Evolutionary conservation across 129 eudicot species (phyloP), one percentile per base, ranked within the genome.

Genomic region (Gnaphalium uliginosum): DNA sequence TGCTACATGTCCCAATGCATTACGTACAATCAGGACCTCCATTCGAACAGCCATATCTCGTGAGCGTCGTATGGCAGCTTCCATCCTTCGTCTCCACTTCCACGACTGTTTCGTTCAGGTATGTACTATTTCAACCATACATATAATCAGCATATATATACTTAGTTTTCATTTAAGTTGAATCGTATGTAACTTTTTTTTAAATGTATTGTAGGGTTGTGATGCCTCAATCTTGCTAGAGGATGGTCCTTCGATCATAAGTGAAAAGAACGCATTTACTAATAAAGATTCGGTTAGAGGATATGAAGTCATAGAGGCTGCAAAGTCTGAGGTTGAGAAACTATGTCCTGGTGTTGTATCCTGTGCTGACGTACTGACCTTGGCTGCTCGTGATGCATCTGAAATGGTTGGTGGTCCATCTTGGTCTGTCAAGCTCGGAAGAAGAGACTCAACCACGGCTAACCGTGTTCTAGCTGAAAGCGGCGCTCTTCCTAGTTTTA

Each of bases 341-440:
- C 66, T 56, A 48, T 89, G 96, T 61, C 96, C 91, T 6, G 78
- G 57, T 22, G 78, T 80, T 50, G 92, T 89, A 30, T 89, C 96
- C 0, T 89, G 96, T 75, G 83, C 91, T 2, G 96, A 89, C 46
- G 81, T 89, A 51, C 76, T 89, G 8, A 74, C 88, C 2, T 65
- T 89, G 79, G 87, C 96, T 14, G 92, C 92, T 0, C 78, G 92
- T 27, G 96, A 89, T 23, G 88, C 89, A 0, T 86, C 88, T 10
- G 83, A 89, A 13, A 46, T 83, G 62, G 82, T 90, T 2, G 83
- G 86, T 22, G 96, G 96, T 18, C 96, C 89, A 3, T 26, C 89
- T 26, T 89, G 96, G 96, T 19, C 71, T 0, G 92, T 89, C 5
- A 69, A 66, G 27, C 80, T 87, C 2, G 96, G 96, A 57, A 70